Evolutionary conservation across 306 rosid genomes (phyloP), one percentile per base, ranked within the genome.

Genomic region (Quillaja saponaria): DNA sequence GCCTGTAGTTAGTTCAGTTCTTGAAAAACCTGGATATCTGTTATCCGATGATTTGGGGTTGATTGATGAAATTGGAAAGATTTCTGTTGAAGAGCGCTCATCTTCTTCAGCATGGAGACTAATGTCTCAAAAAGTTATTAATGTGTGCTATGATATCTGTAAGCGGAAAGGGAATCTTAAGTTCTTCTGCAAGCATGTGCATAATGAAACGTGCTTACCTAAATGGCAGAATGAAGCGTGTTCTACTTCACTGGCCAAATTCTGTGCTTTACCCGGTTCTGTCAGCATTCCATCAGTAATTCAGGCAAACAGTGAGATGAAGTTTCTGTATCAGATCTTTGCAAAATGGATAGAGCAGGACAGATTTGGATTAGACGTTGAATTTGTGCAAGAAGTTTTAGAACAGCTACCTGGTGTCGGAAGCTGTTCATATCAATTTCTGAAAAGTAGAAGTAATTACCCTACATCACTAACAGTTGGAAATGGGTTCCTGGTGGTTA

Each of bases 281-380:
- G 61, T 61, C 40, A 46, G 78, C 40, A 69, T 87, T 44, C 84
- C 87, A 37, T 76, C 84, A 57, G 58, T 73, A 61, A 38, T 82
- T 61, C 64, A 71, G 58, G 74, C 73, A 6, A 71, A 80, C 40
- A 71, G 75, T 67, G 95, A 87, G 60, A 68, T 55, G 21, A 69
- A 78, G 38, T 53, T 56, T 66, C 49, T 74, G 8, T 41, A 58
- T 44, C 82, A 83, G 62, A 35, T 57, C 34, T 69, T 88, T 55
- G 76, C 57, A 49, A 90, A 78, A 71, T 94, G 99, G 99, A 74
- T 94, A 76, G 95, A 80, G 63, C 95, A 83, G 71, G 99, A 94
- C 68, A 90, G 99, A 75, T 85, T 90, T 80, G 99, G 99, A 66
- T 71, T 94, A 67, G 95, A 94, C 68, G 82, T 71, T 33, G 96